Evolutionary conservation across 106 monocot species (phyloP).

Genomic region (Platanthera zijinensis): DNA sequence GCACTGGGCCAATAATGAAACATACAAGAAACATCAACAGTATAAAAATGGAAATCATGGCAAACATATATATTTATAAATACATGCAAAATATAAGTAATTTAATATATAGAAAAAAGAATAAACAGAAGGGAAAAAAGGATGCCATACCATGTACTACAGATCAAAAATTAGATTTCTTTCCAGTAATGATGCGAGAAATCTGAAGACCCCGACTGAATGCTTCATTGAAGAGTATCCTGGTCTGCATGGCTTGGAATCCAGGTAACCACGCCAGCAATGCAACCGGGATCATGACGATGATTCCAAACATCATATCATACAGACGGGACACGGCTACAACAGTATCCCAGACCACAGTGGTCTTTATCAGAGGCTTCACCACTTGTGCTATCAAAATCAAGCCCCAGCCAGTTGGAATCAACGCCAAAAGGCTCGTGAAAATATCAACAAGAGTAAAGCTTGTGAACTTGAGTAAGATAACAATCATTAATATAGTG

Average conservation of each 20-base stretch:
- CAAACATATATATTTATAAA: background rate
- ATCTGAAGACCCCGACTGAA: conserved; percentile 94
- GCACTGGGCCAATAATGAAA: background rate
- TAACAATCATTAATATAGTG: conserved; percentile 30
- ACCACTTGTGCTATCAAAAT: conserved; percentile 66
- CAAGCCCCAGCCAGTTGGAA: conserved; percentile 79
- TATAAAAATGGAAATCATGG: background rate
- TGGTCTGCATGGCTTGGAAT: conserved; percentile 90
- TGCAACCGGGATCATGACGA: conserved; percentile 77
- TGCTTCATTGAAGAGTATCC: conserved; percentile 94
- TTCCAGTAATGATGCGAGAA: conserved; percentile 78
- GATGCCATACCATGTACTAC: conserved; percentile 8
- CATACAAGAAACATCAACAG: background rate
- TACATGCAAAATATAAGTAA: background rate
- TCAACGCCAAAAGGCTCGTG: conserved; percentile 80
- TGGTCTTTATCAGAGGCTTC: conserved; percentile 33
- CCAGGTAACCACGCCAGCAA: conserved; percentile 88
- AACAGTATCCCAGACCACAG: conserved; percentile 71
- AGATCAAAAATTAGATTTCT: conserved; percentile 36
- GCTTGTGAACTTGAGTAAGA: conserved; percentile 53
- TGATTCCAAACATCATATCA: conserved; percentile 75
- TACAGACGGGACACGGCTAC: conserved; percentile 71
- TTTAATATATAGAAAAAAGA: background rate
- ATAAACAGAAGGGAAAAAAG: background rate
- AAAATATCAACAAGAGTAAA: conserved; percentile 64